Evolutionary conservation across 192 early-diverging fungal genomes (phyloP).

Genomic region (Backusella parvicylindrica): DNA sequence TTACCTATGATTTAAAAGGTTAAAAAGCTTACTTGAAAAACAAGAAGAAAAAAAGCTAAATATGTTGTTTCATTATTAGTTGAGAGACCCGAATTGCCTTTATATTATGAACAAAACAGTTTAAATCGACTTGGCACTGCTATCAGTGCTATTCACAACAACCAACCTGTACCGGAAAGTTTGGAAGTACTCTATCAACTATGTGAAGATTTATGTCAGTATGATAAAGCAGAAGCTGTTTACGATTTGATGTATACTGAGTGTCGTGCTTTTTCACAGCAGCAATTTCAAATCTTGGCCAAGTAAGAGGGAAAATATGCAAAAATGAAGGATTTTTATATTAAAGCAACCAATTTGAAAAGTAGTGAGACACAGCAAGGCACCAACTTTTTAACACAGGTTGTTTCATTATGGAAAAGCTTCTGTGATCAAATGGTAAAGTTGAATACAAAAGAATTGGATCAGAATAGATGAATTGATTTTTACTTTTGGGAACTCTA

Average conservation of each 20-base stretch:
- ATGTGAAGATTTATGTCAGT: conserved; percentile 13
- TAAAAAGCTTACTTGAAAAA: too few relatives aligned
- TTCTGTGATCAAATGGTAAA: conserved; percentile 18
- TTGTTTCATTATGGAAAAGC: conserved; percentile 4
- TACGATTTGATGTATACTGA: neutral
- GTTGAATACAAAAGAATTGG: neutral
- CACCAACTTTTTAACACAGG: neutral
- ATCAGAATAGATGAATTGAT: neutral
- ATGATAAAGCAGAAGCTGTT: conserved; percentile 5
- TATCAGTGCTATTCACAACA: conserved; percentile 69
- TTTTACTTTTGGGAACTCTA: neutral
- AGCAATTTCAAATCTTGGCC: neutral
- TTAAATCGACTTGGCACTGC: conserved; percentile 64
- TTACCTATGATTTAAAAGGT: conserved; percentile 17
- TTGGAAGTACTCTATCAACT: conserved; percentile 79
- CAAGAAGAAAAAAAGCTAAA: neutral
- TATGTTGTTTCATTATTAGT: neutral
- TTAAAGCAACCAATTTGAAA: neutral
- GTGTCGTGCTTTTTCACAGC: neutral
- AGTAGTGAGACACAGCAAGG: neutral
- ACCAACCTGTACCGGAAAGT: conserved; percentile 58
- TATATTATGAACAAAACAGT: conserved; percentile 62
- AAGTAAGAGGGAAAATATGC: neutral
- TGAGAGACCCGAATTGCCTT: conserved; percentile 56
- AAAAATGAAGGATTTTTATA: neutral